These are phyloP conservation scores for Leccinum griseonigrum DNA, from an alignment of 1,284 basidiomycete genomes.

Conservation along the genomic window DNA sequence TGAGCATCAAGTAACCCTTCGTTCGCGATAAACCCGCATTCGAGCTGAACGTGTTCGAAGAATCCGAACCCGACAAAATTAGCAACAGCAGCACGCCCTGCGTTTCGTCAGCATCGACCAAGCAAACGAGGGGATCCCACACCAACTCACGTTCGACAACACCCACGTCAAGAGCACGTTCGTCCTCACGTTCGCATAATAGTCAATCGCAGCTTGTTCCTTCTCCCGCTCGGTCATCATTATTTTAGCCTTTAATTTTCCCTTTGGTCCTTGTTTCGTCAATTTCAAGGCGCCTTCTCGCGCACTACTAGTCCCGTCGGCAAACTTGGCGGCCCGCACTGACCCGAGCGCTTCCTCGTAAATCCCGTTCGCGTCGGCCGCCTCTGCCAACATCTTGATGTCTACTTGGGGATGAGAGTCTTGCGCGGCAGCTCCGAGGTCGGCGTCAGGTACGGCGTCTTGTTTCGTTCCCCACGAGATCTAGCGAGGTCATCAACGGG, in stretches of 20 bases:
- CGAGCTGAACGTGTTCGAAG: constrained; percentile 62
- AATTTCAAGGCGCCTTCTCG: constrained; percentile 7
- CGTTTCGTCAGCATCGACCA: background rate
- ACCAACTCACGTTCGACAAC: constrained; percentile 68
- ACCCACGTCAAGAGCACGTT: constrained; percentile 89
- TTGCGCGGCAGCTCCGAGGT: constrained; percentile 80
- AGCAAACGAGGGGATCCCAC: background rate
- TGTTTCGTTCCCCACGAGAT: constrained; percentile 94
- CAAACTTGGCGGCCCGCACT: constrained; percentile 68
- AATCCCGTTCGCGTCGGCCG: constrained; percentile 83
- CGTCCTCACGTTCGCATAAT: constrained; percentile 88
- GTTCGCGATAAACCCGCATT: constrained; percentile 53
- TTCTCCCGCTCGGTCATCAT: constrained; percentile 51
- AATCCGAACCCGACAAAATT: constrained; percentile 69
- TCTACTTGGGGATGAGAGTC: constrained; percentile 82
- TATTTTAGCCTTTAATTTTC: constrained; percentile 27
- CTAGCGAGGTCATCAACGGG: constrained; percentile 33
- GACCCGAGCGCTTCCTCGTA: constrained; percentile 90
- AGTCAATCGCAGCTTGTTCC: constrained; percentile 80
- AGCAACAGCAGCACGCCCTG: constrained; percentile 73
- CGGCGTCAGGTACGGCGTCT: constrained; percentile 63
- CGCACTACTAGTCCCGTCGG: constrained; percentile 21
- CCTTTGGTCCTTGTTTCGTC: constrained; percentile 6
- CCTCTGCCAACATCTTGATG: constrained; percentile 83
- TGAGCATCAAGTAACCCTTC: constrained; percentile 76